Base-by-base conservation (phyloP, 345 rosid species). In the Camelina hispida region DNA sequence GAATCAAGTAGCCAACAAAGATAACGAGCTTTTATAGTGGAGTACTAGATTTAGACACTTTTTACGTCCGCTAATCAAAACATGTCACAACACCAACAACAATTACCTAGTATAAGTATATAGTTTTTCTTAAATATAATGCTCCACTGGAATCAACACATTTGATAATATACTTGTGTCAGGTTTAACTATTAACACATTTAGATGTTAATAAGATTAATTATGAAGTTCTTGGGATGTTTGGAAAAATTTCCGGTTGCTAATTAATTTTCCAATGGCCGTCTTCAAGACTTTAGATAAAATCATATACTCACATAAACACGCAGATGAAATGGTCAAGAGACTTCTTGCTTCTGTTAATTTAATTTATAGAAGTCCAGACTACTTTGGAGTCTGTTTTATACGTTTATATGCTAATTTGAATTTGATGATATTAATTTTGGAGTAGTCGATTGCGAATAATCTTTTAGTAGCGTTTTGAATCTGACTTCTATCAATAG, bases 1-100 rank as follows among this genome's bases (percentile, higher is more conserved):
- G 37, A 7, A 7, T 34, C 9, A 34, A 46, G 25, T 46, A 63
- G 34, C 20, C 50, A 63, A 44, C 43, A 43, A 16, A 28, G 43
- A 40, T 9, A 16, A 10, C 25, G 35, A 53, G 43, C 17, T 56
- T 55, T 55, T 23, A 23, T 63, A 63, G 32, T 67, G 50, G 44
- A 51, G 47, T 67, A 14, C 61, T 17, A 16, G 5, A 35, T 35
- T 59, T 22, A 35, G 17, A 61, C 13, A 7, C 4, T 14, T 61
- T 62, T 22, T 56, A 61, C 18, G 34, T 62, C 34, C 51, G 66
- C 16, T 18, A 22, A 40, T 40, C 12, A 40, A 22, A 62, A 62
- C 35, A 13, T 40, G 48, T 12, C 66, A 61, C 48, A 61, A 4
- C 50, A 62, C 50, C 48, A 23, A 60, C 48, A 23, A 60, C 12